These are phyloP conservation scores for Syzygium grande DNA, from an alignment of 345 rosid genomes.

Conservation along the genomic window DNA sequence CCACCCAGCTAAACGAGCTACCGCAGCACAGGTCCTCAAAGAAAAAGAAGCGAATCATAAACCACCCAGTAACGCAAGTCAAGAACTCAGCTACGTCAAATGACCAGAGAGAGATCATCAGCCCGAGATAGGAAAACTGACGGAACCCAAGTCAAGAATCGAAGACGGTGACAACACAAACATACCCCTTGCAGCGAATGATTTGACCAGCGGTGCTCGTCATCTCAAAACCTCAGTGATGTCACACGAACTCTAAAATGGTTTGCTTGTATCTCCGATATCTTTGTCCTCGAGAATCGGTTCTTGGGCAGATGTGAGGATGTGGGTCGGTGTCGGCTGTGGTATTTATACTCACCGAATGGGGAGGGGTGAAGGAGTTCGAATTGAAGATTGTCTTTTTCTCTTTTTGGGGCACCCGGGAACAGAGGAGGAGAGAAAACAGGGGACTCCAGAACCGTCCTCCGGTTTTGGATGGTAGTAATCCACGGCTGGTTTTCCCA, in stretches of 20 bases:
- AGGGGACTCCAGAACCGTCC: not conserved
- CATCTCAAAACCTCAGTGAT: not conserved
- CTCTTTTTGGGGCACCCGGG: not conserved
- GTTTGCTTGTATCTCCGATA: not conserved
- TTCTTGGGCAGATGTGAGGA: not conserved
- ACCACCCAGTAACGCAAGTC: not conserved
- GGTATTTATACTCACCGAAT: not conserved
- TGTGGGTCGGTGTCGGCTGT: not conserved
- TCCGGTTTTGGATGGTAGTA: no score
- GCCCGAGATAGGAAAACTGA: not conserved
- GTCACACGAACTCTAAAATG: not conserved
- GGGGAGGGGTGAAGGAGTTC: not conserved
- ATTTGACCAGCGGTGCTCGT: slow-evolving; percentile 25
- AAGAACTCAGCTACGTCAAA: not conserved
- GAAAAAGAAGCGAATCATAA: not conserved
- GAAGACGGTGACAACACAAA: not conserved
- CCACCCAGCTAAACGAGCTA: not conserved
- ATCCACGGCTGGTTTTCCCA: no score
- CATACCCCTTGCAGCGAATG: slow-evolving; percentile 35
- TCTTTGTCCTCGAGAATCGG: not conserved
- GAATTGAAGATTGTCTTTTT: not conserved
- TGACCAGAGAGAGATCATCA: not conserved
- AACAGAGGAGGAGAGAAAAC: not conserved
- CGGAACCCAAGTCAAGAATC: not conserved
- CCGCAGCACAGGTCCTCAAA: not conserved